Evolutionary conservation across 129 eudicot genomes (phyloP).

Genomic region (Silybum marianum): DNA sequence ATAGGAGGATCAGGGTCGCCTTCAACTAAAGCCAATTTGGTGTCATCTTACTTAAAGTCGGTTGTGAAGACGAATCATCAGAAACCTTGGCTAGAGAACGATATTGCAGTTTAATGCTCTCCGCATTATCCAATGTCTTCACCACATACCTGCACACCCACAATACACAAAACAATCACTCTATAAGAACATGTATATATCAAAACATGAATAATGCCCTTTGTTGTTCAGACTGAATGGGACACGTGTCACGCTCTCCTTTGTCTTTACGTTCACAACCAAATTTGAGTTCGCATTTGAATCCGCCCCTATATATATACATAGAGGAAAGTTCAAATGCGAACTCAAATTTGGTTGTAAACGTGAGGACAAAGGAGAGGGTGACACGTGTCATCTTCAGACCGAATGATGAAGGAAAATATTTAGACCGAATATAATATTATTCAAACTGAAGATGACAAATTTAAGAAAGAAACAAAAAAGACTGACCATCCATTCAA

Average conservation of each 20-base stretch:
- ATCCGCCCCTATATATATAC: no score
- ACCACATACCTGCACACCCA: conserved; percentile 77
- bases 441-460: not conserved
- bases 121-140: conserved; percentile 93
- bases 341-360: no score
- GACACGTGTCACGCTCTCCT: no score
- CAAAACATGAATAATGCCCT: no score
- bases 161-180: not conserved
- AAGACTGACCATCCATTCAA: conserved; percentile 85
- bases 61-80: conserved; percentile 43
- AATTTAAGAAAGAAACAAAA: conserved; percentile 3
- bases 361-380: no score
- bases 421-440: no score
- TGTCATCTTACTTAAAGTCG: conserved; percentile 38
- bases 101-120: conserved; percentile 88
- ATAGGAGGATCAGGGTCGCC: not conserved
- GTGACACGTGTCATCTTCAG: no score
- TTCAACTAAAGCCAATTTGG: conserved; percentile 50
- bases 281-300: no score
- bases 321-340: no score
- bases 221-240: no score
- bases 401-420: no score
- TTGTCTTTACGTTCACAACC: no score
- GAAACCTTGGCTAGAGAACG: conserved; percentile 85
- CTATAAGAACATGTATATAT: not conserved